Conservation (phyloP, 75 land plant species). For the Cunninghamia lanceolata region DNA sequence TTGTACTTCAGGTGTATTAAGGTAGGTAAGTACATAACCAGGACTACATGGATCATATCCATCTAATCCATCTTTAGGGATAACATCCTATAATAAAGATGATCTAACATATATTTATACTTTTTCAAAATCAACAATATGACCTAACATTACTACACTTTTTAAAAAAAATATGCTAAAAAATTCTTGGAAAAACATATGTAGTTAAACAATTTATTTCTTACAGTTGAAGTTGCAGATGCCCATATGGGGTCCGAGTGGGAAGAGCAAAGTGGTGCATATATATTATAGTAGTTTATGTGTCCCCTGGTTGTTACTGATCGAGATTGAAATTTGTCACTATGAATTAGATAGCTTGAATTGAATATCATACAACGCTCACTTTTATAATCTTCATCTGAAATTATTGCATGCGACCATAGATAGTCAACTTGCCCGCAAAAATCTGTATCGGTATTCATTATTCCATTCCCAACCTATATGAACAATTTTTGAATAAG, state of each 20-base stretch:
- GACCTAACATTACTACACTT: background rate
- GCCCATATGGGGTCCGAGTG: background rate
- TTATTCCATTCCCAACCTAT: slow-evolving; percentile 51
- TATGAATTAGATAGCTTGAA: background rate
- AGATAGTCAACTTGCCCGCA: slow-evolving; percentile 49
- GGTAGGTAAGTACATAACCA: slow-evolving; percentile 27
- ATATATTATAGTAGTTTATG: background rate
- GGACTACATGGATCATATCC: slow-evolving; percentile 47
- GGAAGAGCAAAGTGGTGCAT: background rate
- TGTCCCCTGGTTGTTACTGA: too few species aligned
- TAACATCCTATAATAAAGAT: background rate
- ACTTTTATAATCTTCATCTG: slow-evolving; percentile 24
- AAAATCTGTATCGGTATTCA: slow-evolving; percentile 40
- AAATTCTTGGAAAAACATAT: too few species aligned
- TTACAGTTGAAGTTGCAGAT: background rate
- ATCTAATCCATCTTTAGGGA: background rate
- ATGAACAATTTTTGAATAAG: too few species aligned
- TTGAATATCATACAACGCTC: too few species aligned
- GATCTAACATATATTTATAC: background rate
- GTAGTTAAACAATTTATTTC: background rate
- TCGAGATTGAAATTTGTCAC: background rate
- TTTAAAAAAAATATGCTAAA: background rate
- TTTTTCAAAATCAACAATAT: background rate
- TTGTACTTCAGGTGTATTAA: slow-evolving; percentile 63
- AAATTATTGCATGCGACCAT: slow-evolving; percentile 56